Conservation (phyloP, 495 filamentous ascomycete species). For the Astrocystis sublimbata region DNA sequence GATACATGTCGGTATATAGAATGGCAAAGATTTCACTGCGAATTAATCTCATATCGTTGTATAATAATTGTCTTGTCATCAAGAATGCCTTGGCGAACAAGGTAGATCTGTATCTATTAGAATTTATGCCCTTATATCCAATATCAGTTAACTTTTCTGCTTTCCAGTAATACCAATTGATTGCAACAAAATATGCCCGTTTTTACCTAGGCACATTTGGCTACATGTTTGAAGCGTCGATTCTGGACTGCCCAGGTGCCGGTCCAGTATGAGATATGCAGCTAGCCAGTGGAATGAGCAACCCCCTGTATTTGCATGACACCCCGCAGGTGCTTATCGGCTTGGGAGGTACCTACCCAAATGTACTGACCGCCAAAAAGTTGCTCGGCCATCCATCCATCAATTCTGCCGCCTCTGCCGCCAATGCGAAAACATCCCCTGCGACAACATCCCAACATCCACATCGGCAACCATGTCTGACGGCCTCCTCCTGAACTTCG, state of each 20-base stretch:
- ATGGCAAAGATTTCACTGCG: not conserved
- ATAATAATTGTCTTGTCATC: too few species aligned
- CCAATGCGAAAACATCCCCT: constrained; percentile 13
- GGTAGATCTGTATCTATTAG: not conserved
- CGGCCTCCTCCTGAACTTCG: constrained; percentile 91
- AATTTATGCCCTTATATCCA: not conserved
- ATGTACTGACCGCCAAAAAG: constrained; percentile 30
- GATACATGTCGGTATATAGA: not conserved
- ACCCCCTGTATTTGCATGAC: not conserved
- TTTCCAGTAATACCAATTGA: too few species aligned
- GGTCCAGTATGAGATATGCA: not conserved
- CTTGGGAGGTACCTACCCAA: not conserved
- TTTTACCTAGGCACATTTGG: too few species aligned
- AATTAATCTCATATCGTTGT: too few species aligned
- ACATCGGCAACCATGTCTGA: constrained; percentile 67
- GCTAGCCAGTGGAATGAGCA: not conserved
- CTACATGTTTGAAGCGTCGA: too few species aligned
- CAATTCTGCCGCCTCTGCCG: constrained; percentile 25
- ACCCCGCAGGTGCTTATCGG: not conserved
- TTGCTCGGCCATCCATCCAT: constrained; percentile 1
- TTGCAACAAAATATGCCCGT: too few species aligned
- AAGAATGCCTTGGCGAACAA: too few species aligned
- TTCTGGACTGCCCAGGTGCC: too few species aligned
- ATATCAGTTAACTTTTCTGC: not conserved
- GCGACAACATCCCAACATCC: not conserved